Base-by-base conservation (phyloP, 148 eudicot species). In the Mesembryanthemum crystallinum region DNA sequence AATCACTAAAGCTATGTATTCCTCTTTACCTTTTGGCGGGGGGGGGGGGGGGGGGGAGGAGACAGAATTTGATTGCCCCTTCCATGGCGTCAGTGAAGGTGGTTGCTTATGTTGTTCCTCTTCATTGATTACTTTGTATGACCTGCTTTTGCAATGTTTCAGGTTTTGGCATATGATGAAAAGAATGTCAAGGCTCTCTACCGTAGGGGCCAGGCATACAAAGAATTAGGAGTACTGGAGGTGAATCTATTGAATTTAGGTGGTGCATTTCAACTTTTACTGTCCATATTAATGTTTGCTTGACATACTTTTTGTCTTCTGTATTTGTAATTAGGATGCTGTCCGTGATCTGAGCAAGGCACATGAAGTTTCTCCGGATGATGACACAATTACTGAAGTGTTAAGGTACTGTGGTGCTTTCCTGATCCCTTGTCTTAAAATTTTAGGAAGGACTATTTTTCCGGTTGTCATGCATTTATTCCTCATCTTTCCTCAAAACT, bases 161-260 rank as follows among this genome's bases (percentile, higher is more conserved):
- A 95, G 97, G 96, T 90, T 39, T 84, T 95, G 87, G 82, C 88
- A 52, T 78, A 76, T 83, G 99, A 95, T 81, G 80, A 77, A 39
- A 87, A 82, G 72, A 95, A 95, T 84, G 89, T 90, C 67, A 92
- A 95, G 80, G 97, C 99, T 76, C 87, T 92, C 28, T 95, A 95
- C 67, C 96, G 97, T 63, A 89, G 97, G 78, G 99, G 96, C 76
- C 97, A 90, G 84, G 99, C 97, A 61, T 90, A 90, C 79, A 90
- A 85, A 84, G 97, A 88, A 74, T 42, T 90, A 67, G 94, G 97
- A 59, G 91, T 73, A 71, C 65, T 89, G 45, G 85, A 86, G 83
- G 99, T 95, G 85, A 82, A 93, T 80, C 49, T 64, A 24, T 63
- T 5, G 62, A 64, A 29, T 20, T 67, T 33, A 74, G 8, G 54